These are phyloP conservation scores for Ustilago hordei DNA, from an alignment of 1,284 basidiomycete genomes.

Conservation along the genomic window DNA sequence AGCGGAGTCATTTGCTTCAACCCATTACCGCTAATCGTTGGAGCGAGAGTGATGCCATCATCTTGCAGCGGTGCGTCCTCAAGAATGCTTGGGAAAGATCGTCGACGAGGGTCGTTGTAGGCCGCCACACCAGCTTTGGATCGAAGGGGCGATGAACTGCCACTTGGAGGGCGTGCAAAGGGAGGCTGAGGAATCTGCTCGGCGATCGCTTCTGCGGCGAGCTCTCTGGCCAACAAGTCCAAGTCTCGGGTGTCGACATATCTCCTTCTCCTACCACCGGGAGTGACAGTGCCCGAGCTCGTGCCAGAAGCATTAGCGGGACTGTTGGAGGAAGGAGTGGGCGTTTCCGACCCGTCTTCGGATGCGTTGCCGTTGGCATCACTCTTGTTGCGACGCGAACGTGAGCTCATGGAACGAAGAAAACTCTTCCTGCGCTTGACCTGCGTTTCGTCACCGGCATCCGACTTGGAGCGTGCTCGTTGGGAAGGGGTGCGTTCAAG, in stretches of 20 bases:
- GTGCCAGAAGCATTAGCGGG: constrained; percentile 11
- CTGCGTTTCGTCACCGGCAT: constrained; percentile 28
- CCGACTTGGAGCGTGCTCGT: constrained; percentile 51
- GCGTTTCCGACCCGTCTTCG: constrained; percentile 19
- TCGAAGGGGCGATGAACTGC: constrained; percentile 44
- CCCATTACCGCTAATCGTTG: constrained; percentile 4
- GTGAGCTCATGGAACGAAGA: constrained; percentile 30
- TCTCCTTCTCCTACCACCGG: constrained; percentile 41
- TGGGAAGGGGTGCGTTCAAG: constrained; percentile 27
- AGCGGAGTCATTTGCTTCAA: constrained; percentile 44
- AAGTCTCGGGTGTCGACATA: constrained; percentile 59
- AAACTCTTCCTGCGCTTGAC: constrained; percentile 46
- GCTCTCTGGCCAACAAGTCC: constrained; percentile 55
- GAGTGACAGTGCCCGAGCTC: constrained; percentile 32
- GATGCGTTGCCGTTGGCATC: constrained; percentile 5
- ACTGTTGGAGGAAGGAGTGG: constrained; percentile 25
- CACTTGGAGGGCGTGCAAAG: constrained; percentile 45
- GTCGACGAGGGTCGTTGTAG: constrained; percentile 42
- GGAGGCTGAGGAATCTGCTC: constrained; percentile 42
- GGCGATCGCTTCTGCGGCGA: constrained; percentile 58
- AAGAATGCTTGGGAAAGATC: constrained; percentile 50
- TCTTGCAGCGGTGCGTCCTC: constrained; percentile 44
- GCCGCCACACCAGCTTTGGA: constrained; percentile 21
- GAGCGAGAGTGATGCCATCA: constrained; percentile 19
- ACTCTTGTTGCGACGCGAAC: constrained; percentile 20